Conservation (phyloP, 306 rosid genomes). For the Rosa persica region DNA sequence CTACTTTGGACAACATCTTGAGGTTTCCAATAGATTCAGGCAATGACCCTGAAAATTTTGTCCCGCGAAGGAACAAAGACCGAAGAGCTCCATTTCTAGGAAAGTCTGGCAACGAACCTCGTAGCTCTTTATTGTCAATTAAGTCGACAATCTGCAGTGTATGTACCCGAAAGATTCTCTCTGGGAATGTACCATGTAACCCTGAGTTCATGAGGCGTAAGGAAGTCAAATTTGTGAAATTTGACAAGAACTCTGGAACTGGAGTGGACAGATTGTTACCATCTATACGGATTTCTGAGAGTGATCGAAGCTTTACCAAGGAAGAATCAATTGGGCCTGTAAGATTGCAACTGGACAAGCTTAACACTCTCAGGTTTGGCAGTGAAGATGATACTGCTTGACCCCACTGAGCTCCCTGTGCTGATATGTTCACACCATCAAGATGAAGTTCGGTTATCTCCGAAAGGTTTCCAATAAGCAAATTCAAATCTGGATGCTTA, state of each 20-base stretch:
- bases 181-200: conserved; percentile 27
- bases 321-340: conserved; percentile 16
- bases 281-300: conserved; percentile 23
- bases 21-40: conserved; percentile 30
- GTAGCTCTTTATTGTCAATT: background rate
- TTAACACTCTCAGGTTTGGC: conserved; percentile 24
- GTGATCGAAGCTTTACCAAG: conserved; percentile 7
- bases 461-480: conserved; percentile 25
- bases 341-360: conserved; percentile 21
- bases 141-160: conserved; percentile 24
- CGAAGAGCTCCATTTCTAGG: conserved; percentile 7
- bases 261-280: background rate
- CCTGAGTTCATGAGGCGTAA: background rate
- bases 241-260: conserved; percentile 25
- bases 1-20: conserved; percentile 18
- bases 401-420: conserved; percentile 45
- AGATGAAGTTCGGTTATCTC: conserved; percentile 40
- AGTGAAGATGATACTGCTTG: conserved; percentile 24
- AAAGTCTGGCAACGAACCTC: conserved; percentile 33
- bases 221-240: conserved; percentile 27
- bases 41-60: conserved; percentile 23
- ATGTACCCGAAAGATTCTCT: conserved; percentile 28
- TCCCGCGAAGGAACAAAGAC: background rate
- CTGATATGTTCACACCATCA: conserved; percentile 48
- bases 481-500: conserved; percentile 20